Evolutionary conservation across 75 land plant genomes (phyloP), one percentile per base, ranked within the genome.

Genomic region (Chamaecyparis obtusa): DNA sequence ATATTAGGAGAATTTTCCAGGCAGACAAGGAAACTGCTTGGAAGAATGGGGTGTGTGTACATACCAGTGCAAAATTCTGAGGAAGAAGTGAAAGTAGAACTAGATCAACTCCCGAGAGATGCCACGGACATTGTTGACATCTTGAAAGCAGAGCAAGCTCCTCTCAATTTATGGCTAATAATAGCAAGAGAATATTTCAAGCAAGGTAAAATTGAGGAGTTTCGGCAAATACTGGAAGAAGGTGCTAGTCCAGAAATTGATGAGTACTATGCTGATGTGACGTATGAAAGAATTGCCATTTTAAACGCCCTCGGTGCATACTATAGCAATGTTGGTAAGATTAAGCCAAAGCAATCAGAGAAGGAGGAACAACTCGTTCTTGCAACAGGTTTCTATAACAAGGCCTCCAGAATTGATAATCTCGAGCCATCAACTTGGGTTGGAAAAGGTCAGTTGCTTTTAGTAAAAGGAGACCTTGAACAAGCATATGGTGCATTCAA

Each of bases 111-210:
- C 9, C 99, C 98, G 0, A 51, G 16, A 51, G 55, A 51, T 51
- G 55, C 55, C 55, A 51, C 55, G 3, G 55, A 51, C 55, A 74
- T 93, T 9, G 86, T 97, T 56, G 99, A 97, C 88, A 97, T 97
- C 60, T 95, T 97, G 85, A 95, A 95, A 84, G 98, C 99, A 41
- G 99, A 97, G 86, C 99, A 97, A 90, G 99, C 99, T 27, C 99
- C 99, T 57, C 95, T 98, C 67, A 90, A 98, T 87, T 93, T 98
- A 85, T 98, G 99, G 99, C 97, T 96, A 77, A 95, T 96, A 79
- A 95, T 98, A 83, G 99, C 99, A 86, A 90, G 99, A 64, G 99
- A 98, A 85, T 98, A 98, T 88, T 98, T 96, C 87, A 98, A 98
- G 87, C 99, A 95, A 91, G 99, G 97, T 24, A 98, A 98, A 90